These are phyloP conservation scores for Diaporthe capsici DNA, from an alignment of 2,329 filamentous ascomycete genomes.

Conservation along the genomic window DNA sequence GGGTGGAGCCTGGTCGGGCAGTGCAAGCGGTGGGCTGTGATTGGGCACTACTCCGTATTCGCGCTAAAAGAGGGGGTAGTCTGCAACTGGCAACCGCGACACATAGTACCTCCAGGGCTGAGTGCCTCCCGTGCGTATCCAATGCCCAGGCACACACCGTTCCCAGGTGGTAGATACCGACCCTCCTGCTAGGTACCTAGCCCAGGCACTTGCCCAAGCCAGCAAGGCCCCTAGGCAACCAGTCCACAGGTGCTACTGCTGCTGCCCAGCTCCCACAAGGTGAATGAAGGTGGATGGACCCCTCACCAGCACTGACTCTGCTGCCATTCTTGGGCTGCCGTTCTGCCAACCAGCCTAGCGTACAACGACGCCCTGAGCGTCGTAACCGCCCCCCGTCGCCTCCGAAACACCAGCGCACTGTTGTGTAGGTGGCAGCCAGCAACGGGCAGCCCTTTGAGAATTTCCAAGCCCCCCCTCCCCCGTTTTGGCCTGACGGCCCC, in stretches of 20 bases:
- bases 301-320: constrained; percentile 19
- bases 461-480: constrained; percentile 21
- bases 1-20: constrained; percentile 28
- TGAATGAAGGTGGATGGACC: neutral
- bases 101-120: neutral
- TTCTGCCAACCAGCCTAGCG: constrained; percentile 14
- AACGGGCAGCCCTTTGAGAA: constrained; percentile 34
- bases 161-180: neutral
- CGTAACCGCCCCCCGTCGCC: constrained; percentile 27
- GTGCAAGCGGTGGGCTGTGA: constrained; percentile 32
- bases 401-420: constrained; percentile 32
- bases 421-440: constrained; percentile 31
- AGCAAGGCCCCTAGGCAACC: constrained; percentile 23
- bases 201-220: neutral
- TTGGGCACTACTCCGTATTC: constrained; percentile 23
- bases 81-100: constrained; percentile 28
- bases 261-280: constrained; percentile 5
- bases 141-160: neutral
- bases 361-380: constrained; percentile 14
- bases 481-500: constrained; percentile 36
- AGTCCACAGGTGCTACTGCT: neutral
- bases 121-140: neutral
- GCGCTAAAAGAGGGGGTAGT: constrained; percentile 34
- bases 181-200: neutral
- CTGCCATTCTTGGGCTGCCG: constrained; percentile 20